Conservation (phyloP, 345 rosid genomes). For the Raphanus sativus region DNA sequence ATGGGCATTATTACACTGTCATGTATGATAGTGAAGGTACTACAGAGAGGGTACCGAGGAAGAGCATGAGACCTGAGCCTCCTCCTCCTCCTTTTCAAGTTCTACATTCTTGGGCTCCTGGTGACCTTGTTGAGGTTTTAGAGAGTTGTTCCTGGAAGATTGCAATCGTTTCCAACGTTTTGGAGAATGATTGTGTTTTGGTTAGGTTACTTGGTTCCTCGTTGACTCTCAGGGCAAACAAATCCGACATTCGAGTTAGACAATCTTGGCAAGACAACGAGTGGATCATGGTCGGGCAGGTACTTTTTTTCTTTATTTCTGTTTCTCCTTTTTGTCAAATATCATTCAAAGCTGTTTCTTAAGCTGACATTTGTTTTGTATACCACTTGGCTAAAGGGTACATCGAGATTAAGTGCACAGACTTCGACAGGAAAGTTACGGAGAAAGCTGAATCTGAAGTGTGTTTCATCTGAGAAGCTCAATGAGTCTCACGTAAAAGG, state of each 20-base stretch:
- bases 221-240: constrained; percentile 48
- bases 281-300: constrained; percentile 69
- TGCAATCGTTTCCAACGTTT: constrained; percentile 55
- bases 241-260: constrained; percentile 52
- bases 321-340: too few relatives aligned
- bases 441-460: constrained; percentile 31
- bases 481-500: constrained; percentile 38
- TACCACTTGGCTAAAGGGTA: constrained; percentile 32
- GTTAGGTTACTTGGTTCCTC: constrained; percentile 69
- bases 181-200: constrained; percentile 47
- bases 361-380: constrained; percentile 23
- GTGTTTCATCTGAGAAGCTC: constrained; percentile 34
- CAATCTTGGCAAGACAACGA: constrained; percentile 68
- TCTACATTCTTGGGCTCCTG: constrained; percentile 53
- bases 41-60: constrained; percentile 52
- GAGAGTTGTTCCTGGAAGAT: constrained; percentile 66
- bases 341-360: not conserved
- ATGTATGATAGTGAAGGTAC: constrained; percentile 43
- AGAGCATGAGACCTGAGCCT: constrained; percentile 67
- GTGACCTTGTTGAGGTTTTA: constrained; percentile 75
- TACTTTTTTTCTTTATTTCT: too few relatives aligned
- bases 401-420: constrained; percentile 35
- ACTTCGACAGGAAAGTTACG: constrained; percentile 26
- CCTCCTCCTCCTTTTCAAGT: constrained; percentile 46
- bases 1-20: constrained; percentile 62